Percentiles rank a stretch among this genome's conserved stretches.
Evolutionary conservation across 129 eudicot genomes (phyloP).

Genomic region (Erigeron canadensis): DNA sequence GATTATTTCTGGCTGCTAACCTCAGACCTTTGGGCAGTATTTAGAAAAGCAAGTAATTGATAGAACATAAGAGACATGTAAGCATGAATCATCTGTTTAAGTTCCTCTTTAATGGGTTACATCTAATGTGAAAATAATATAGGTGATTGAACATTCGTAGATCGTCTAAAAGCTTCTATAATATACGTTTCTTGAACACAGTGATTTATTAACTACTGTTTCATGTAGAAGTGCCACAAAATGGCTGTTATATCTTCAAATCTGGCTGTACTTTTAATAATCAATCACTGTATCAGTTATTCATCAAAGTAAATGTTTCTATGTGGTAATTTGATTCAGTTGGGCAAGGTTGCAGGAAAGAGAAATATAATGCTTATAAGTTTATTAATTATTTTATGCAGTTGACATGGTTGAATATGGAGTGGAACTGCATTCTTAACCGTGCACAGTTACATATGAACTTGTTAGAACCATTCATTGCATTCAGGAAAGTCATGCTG

Average conservation of each 20-base stretch:
- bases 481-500: constrained; percentile 87
- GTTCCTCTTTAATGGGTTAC: too few species aligned
- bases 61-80: too few species aligned
- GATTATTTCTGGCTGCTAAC: too few species aligned
- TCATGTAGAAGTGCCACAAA: not conserved
- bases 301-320: not conserved
- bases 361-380: constrained; percentile 17
- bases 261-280: constrained; percentile 11
- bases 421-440: constrained; percentile 70
- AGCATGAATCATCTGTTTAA: too few species aligned
- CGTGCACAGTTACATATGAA: constrained; percentile 87
- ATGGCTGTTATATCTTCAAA: not conserved
- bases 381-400: constrained; percentile 31
- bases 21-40: too few species aligned
- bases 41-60: too few species aligned
- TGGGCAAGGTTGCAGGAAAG: not conserved
- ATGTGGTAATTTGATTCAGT: not conserved
- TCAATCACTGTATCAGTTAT: not conserved
- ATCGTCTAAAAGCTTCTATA: not conserved
- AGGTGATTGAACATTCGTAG: too few species aligned
- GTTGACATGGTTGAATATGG: constrained; percentile 68
- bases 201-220: not conserved
- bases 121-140: too few species aligned
- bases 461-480: constrained; percentile 89
- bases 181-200: not conserved